These are phyloP conservation scores for Eurotiales sp. DNA, from an alignment of 2,329 filamentous ascomycete genomes.

Conservation along the genomic window DNA sequence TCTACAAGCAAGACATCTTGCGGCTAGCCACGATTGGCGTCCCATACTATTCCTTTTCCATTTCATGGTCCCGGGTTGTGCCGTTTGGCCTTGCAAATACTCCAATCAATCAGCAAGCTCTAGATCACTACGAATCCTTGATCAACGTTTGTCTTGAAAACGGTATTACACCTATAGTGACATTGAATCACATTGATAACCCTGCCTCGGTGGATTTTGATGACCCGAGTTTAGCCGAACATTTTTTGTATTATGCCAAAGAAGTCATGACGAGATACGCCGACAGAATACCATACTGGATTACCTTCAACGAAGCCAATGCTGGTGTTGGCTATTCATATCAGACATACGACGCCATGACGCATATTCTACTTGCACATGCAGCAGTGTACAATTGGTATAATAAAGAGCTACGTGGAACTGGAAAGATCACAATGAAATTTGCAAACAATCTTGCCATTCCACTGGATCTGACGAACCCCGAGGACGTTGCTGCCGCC, in stretches of 20 bases:
- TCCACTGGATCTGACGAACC: constrained; percentile 34
- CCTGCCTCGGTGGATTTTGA: constrained; percentile 29
- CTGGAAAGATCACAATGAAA: constrained; percentile 36
- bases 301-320: constrained; percentile 45
- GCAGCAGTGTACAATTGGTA: constrained; percentile 36
- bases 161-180: constrained; percentile 44
- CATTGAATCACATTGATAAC: constrained; percentile 34
- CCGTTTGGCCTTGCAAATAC: constrained; percentile 44
- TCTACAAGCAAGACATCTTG: constrained; percentile 47
- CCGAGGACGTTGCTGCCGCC: constrained; percentile 24
- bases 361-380: no score
- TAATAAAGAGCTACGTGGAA: constrained; percentile 43
- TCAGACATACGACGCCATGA: no score
- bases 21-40: constrained; percentile 37
- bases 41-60: constrained; percentile 42
- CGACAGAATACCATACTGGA: constrained; percentile 39
- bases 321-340: constrained; percentile 46
- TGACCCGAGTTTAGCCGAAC: constrained; percentile 41
- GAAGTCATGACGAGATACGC: constrained; percentile 36
- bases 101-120: constrained; percentile 44
- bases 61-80: constrained; percentile 49
- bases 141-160: constrained; percentile 42
- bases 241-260: constrained; percentile 37
- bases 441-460: constrained; percentile 53
- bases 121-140: constrained; percentile 49